phyloP scores from a whole-genome alignment of 306 rosid genomes.

The Styphnolobium japonicum region DNA sequence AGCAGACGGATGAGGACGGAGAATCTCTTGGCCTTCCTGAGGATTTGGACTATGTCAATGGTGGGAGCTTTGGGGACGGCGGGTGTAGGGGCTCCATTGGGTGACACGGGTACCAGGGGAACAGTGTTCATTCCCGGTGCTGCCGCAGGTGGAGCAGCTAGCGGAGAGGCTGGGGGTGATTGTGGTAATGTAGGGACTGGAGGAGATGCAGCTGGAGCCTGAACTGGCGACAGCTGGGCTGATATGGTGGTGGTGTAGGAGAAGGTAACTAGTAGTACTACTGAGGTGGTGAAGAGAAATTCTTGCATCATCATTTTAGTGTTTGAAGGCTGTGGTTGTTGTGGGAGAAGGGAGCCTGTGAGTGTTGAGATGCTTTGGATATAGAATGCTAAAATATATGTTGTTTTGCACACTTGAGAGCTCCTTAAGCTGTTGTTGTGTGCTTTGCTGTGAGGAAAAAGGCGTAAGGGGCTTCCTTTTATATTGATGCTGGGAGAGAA shows the following conservation, averaged over 20 bases:
- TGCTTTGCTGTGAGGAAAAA: neutral
- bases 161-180: neutral
- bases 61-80: conserved; percentile 36
- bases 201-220: conserved; percentile 27
- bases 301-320: conserved; percentile 19
- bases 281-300: conserved; percentile 19
- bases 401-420: neutral
- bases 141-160: neutral
- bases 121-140: conserved; percentile 1
- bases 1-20: conserved; percentile 44
- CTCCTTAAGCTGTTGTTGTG: neutral
- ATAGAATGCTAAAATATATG: conserved; percentile 10
- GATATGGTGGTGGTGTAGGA: neutral
- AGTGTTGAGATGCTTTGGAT: neutral
- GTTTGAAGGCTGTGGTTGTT: neutral
- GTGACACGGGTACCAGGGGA: neutral
- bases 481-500: neutral
- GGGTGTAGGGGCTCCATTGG: conserved; percentile 29
- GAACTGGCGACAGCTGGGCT: conserved; percentile 36
- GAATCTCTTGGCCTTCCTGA: conserved; percentile 41
- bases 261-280: conserved; percentile 19
- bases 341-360: neutral
- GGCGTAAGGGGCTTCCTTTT: conserved; percentile 16
- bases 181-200: neutral
- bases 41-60: conserved; percentile 37